A percentile compares a stretch with the other conserved stretches of the same genome.
These are phyloP conservation scores for Cyclotella cryptica DNA, from an alignment of 108 stramenopile species.

Conservation along the genomic window DNA sequence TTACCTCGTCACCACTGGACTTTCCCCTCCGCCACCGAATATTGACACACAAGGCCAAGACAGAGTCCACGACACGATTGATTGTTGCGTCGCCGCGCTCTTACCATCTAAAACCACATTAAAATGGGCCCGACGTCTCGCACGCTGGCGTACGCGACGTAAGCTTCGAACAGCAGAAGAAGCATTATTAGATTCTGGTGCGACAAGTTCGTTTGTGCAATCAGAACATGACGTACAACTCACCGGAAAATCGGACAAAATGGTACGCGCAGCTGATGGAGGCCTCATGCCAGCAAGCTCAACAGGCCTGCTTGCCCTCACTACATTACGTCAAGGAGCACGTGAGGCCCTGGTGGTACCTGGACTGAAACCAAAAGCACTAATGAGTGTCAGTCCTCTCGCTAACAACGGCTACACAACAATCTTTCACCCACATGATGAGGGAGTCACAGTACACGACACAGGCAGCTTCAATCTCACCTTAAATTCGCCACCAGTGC, in stretches of 20 bases:
- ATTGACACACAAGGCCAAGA: not conserved
- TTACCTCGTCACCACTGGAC: slow-evolving; percentile 9
- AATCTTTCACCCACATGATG: not conserved
- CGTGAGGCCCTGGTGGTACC: slow-evolving; percentile 15
- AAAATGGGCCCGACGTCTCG: not conserved
- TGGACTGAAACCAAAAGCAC: slow-evolving; percentile 5
- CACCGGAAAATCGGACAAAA: slow-evolving; percentile 10
- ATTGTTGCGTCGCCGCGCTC: not conserved
- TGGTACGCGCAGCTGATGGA: not conserved
- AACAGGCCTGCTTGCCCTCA: slow-evolving; percentile 1
- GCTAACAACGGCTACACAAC: slow-evolving; percentile 11
- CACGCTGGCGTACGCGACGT: not conserved
- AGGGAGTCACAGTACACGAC: slow-evolving; percentile 6
- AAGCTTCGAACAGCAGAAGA: not conserved
- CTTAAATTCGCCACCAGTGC: slow-evolving; percentile 3
- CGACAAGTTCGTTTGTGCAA: slow-evolving; percentile 7
- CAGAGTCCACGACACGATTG: not conserved
- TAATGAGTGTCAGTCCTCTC: slow-evolving; percentile 7
- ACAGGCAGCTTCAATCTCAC: slow-evolving; percentile 10
- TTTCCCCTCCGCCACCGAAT: slow-evolving; percentile 7
- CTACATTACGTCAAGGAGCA: not conserved
- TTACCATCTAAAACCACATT: not conserved
- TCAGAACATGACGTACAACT: slow-evolving; percentile 1
- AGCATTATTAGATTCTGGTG: slow-evolving; percentile 20
- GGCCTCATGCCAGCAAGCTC: slow-evolving; percentile 1